phyloP scores from a whole-genome alignment of 2,329 filamentous ascomycete genomes.

The Nothophaeocryptopus gaeumannii region DNA sequence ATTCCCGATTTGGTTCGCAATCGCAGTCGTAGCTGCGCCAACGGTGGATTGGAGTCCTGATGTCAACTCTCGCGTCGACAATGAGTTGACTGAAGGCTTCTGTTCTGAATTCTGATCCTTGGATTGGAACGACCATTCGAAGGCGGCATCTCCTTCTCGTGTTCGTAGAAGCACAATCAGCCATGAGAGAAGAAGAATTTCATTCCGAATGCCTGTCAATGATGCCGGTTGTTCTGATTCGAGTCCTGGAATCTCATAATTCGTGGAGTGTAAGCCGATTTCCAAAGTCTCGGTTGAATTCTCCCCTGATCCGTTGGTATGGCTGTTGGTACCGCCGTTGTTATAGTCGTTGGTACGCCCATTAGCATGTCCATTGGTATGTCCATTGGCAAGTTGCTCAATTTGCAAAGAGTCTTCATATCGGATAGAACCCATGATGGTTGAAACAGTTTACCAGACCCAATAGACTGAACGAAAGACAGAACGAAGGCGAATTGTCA shows the following conservation, averaged over 20 bases:
- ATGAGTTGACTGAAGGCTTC: background rate
- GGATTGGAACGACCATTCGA: background rate
- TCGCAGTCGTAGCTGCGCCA: background rate
- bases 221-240: background rate
- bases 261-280: too few species aligned
- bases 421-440: too few species aligned
- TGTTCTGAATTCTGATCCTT: background rate
- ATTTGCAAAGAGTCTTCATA: background rate
- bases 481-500: too few species aligned
- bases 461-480: too few species aligned
- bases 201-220: background rate
- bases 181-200: background rate
- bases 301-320: background rate
- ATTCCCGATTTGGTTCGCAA: background rate
- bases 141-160: background rate
- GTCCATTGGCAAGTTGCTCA: background rate
- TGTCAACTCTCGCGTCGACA: background rate
- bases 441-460: too few species aligned
- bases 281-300: too few species aligned
- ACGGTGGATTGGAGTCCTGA: background rate
- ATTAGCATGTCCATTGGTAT: background rate
- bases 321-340: background rate
- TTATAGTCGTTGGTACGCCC: background rate
- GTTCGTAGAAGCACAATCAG: conserved; percentile 1
- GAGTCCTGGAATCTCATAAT: background rate